Evolutionary conservation across 352 stramenopile genomes (phyloP), one percentile per base, ranked within the genome.

Genomic region (Phytophthora sp.): DNA sequence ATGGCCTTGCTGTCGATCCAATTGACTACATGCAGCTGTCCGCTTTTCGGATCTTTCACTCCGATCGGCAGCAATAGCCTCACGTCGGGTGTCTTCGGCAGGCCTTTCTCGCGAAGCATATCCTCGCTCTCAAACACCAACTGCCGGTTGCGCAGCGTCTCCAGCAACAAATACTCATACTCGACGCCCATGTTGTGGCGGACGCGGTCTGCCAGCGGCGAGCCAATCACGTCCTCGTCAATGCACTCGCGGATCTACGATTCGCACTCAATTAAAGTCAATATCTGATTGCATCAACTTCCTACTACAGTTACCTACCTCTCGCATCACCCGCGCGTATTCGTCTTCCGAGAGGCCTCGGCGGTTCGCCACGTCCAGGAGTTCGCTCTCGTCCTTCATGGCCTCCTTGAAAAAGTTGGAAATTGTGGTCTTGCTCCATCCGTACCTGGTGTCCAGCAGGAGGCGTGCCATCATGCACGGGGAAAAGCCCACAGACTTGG

Each of bases 1-100:
- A 97, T 96, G 27, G 88, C 90, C 51, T 97, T 97, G 69, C 84
- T 95, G 64, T 97, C 90, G 54, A 96, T 95, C 90, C 90, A 97
- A 59, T 93, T 86, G n/a, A 97, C 82, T 23, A 95, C 66, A 39
- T 77, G 75, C 7, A 88, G 47, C 11, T 69, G 24, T n/a, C 51
- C 53, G 13, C 6, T 69, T 7, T 36, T 57, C 8, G 61, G 20
- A 49, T 90, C 79, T n/a, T 76, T 66, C n/a, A 97, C 82, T 2
- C 79, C 87, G 29, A 96, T 91, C 5, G 90, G 88, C 15, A 95
- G 54, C 33, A 94, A 62, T 16, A 97, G 65, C 7, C 84, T 73
- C 33, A 94, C 87, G 53, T 97, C 90, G 1, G 89, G 88, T 4
- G 90, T 97, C 77, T 96, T 97, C 53, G 88, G 89, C 26, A 94